Evolutionary conservation across 495 filamentous ascomycete genomes (phyloP), one percentile per base, ranked within the genome.

Genomic region (Aspergillus mulundensis): DNA sequence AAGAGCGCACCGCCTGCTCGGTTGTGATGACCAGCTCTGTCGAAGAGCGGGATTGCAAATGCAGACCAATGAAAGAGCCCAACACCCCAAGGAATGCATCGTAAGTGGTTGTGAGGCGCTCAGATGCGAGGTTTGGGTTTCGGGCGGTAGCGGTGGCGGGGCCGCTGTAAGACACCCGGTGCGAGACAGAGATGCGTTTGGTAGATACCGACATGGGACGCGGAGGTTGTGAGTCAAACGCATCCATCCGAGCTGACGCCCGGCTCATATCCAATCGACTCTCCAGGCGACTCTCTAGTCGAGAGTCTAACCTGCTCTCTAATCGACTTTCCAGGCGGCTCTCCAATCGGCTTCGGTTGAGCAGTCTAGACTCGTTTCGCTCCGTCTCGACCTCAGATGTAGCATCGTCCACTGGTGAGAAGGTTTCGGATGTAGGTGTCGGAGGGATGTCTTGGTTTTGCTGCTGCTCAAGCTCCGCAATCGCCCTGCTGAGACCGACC

Each of bases 21-120:
- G 87, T 88, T 20, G 81, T 85, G 16, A 84, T 65, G 30, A 90
- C 82, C 19, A 97, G 81, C 61, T 95, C 90, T 0, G 88, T 82
- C 18, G 90, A 87, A 16, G 91, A 93, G 54, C 92, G 87, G 7
- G 90, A 91, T 65, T 96, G 90, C 52, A 96, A 80, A 61, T 95
- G 90, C 28, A 95, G 76, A 14, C 95, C 94, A 70, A 96, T 91
- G 65, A 97, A 96, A 10, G 88, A 91, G 38, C 89, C 91, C 43
- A 97, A 81, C 61, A 88, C 86, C 25, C 91, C 90, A 32, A 98
- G 79, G 67, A 97, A 95, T 14, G 79, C 77, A 71, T 98, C 92
- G 69, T 96, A 91, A 28, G 85, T 84, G 38, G 78, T 74, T 58
- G 82, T 84, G 30, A 98, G 81, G 58, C 85, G 86, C 54, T 80